Conservation (phyloP, 148 eudicot genomes). For the Chenopodium berlandieri region DNA sequence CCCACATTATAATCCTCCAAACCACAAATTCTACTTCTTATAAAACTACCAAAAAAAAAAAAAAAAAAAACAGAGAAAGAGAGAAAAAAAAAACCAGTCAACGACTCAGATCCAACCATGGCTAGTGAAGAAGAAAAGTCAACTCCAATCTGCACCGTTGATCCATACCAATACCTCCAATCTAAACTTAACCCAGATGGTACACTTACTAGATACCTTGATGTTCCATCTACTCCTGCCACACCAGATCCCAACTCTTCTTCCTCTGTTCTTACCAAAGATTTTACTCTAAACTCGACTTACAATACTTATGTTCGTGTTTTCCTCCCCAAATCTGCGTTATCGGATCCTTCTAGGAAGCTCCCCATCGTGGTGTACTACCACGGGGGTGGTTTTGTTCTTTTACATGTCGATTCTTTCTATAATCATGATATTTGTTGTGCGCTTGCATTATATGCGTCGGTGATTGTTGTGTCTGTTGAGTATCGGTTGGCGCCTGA, state of each 20-base stretch:
- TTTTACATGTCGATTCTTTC: slow-evolving; percentile 22
- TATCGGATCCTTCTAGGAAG: slow-evolving; percentile 8
- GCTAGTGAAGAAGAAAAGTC: slow-evolving; percentile 8
- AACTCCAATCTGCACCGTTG: slow-evolving; percentile 30
- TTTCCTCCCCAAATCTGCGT: slow-evolving; percentile 25
- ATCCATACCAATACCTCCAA: slow-evolving; percentile 32
- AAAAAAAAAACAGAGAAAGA: too few relatives aligned
- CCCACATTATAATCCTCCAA: too few relatives aligned
- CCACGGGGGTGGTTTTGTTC: slow-evolving; percentile 43
- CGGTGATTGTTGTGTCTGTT: slow-evolving; percentile 35
- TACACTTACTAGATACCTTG: slow-evolving; percentile 25
- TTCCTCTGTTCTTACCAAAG: slow-evolving; percentile 30
- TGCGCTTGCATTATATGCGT: slow-evolving; percentile 15
- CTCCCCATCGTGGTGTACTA: slow-evolving; percentile 38
- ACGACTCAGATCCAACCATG: slow-evolving; percentile 10
- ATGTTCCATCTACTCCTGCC: slow-evolving; percentile 18
- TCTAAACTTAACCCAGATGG: slow-evolving; percentile 33
- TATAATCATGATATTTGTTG: slow-evolving; percentile 26
- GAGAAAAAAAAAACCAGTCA: background rate
- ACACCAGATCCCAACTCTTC: slow-evolving; percentile 27
- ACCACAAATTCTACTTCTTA: too few relatives aligned
- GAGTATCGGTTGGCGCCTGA: slow-evolving; percentile 51
- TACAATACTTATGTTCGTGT: slow-evolving; percentile 32
- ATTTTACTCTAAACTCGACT: slow-evolving; percentile 29
- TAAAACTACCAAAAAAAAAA: background rate